Percentiles rank a stretch among this genome's conserved stretches.
phyloP scores from a whole-genome alignment of 345 rosid species.

The Cardamine chenopodiifolia region DNA sequence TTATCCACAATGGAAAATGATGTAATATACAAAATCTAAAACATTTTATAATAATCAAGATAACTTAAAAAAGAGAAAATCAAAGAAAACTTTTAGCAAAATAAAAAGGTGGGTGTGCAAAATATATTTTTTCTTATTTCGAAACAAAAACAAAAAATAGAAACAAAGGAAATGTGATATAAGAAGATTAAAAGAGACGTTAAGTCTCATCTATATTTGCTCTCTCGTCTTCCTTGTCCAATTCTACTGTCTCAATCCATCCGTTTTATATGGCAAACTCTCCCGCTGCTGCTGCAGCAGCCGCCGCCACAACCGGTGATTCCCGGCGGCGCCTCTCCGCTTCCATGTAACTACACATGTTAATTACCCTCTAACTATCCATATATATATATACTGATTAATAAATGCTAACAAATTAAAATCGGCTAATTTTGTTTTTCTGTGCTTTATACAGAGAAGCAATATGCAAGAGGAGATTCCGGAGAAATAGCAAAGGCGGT shows the following conservation, averaged over 20 bases:
- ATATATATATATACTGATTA: neutral
- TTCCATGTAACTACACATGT: slow-evolving; percentile 29
- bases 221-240: slow-evolving; percentile 23
- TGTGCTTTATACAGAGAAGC: slow-evolving; percentile 60
- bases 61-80: neutral
- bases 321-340: slow-evolving; percentile 44
- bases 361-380: neutral
- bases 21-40: neutral
- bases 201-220: slow-evolving; percentile 44
- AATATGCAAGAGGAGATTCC: slow-evolving; percentile 57
- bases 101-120: slow-evolving; percentile 31
- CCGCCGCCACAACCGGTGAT: slow-evolving; percentile 33
- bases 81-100: neutral
- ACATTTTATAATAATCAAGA: neutral
- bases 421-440: neutral
- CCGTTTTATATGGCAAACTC: slow-evolving; percentile 36
- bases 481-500: slow-evolving; percentile 48
- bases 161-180: slow-evolving; percentile 11
- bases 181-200: slow-evolving; percentile 61
- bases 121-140: neutral
- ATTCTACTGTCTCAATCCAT: slow-evolving; percentile 22
- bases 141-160: neutral
- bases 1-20: slow-evolving; percentile 24
- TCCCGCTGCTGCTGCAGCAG: slow-evolving; percentile 33
- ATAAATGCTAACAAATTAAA: neutral